A percentile compares a stretch with the other conserved stretches of the same genome.
Conservation (phyloP, 1,284 basidiomycete genomes). For the Takashimella tepidaria region DNA sequence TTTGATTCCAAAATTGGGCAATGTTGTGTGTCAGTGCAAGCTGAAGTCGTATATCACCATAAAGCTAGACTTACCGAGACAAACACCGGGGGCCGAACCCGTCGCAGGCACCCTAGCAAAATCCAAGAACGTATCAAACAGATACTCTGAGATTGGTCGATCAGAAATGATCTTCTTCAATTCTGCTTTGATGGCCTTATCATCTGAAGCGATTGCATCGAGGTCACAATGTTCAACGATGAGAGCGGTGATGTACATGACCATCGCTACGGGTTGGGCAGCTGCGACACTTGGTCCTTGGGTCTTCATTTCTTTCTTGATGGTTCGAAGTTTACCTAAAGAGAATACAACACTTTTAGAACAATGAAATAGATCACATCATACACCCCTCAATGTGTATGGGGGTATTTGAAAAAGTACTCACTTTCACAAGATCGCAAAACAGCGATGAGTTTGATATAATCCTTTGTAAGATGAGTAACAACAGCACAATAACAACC, state of each 20-base stretch:
- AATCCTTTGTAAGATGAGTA: slow-evolving; percentile 80
- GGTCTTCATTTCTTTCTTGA: background rate
- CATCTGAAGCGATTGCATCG: slow-evolving; percentile 63
- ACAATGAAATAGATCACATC: too few relatives aligned
- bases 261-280: slow-evolving; percentile 45
- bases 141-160: slow-evolving; percentile 65
- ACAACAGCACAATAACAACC: slow-evolving; percentile 86
- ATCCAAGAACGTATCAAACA: slow-evolving; percentile 65
- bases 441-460: slow-evolving; percentile 65
- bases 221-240: slow-evolving; percentile 85
- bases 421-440: slow-evolving; percentile 75
- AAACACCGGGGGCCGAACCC: slow-evolving; percentile 52
- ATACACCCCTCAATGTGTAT: slow-evolving; percentile 13
- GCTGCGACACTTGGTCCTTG: background rate
- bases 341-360: slow-evolving; percentile 8
- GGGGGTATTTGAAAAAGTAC: slow-evolving; percentile 28
- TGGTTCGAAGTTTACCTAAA: slow-evolving; percentile 8
- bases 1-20: background rate
- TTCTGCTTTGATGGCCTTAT: slow-evolving; percentile 57
- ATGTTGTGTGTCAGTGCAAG: background rate
- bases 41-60: background rate
- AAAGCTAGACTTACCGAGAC: slow-evolving; percentile 58
- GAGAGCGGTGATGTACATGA: slow-evolving; percentile 75
- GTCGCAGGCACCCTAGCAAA: slow-evolving; percentile 32
- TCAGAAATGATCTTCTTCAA: slow-evolving; percentile 57